A percentile compares a stretch with the other conserved stretches of the same genome.
These are phyloP conservation scores for Termitomyces sp. DNA, from an alignment of 768 basidiomycete genomes.

Conservation along the genomic window DNA sequence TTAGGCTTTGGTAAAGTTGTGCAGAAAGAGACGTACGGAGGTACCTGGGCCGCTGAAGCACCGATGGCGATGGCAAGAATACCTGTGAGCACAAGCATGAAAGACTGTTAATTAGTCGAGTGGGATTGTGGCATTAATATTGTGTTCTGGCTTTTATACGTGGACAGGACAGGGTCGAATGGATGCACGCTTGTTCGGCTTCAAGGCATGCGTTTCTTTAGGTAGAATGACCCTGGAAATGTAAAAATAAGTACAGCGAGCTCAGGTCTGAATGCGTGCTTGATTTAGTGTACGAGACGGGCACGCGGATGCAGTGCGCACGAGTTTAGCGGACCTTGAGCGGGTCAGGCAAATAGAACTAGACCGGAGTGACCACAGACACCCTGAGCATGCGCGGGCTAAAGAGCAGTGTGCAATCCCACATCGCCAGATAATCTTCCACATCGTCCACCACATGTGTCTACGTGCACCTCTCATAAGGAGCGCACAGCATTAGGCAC, in stretches of 20 bases:
- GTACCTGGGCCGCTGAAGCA: constrained; percentile 23
- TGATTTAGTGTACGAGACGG: not conserved
- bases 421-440: constrained; percentile 13
- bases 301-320: not conserved
- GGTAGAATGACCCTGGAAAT: not conserved
- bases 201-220: not conserved
- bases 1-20: not conserved
- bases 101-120: constrained; percentile 1
- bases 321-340: not conserved
- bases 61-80: constrained; percentile 11
- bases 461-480: no score
- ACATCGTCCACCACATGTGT: constrained; percentile 19
- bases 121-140: not conserved
- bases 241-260: not conserved
- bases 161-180: not conserved
- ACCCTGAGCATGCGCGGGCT: not conserved
- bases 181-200: not conserved
- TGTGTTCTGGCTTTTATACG: not conserved
- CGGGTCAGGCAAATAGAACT: not conserved
- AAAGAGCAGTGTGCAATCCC: no score
- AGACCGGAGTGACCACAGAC: not conserved
- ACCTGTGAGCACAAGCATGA: constrained; percentile 6
- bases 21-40: constrained; percentile 12
- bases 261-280: not conserved
- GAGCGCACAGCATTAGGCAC: constrained; percentile 4